Base-by-base conservation (phyloP, 768 basidiomycete genomes). In the Lactifluus echinatus region DNA sequence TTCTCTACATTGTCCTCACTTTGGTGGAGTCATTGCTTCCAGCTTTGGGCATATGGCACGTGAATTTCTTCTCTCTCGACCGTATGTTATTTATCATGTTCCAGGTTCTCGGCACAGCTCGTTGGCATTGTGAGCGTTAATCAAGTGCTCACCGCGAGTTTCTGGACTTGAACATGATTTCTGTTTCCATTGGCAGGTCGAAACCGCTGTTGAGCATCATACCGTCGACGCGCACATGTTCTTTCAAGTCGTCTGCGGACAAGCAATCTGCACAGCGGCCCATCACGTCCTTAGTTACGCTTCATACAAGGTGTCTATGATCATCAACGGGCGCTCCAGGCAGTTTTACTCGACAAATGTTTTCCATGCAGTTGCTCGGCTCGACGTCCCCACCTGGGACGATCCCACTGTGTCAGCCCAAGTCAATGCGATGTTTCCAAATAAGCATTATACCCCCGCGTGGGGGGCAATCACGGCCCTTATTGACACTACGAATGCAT, bases 361-460 rank as follows among this genome's bases (percentile, higher is more conserved):
- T 53, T 89, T 88, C 68, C 74, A 73, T 23, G 82, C 84, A 8
- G 77, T 85, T 67, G 81, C 79, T 26, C 79, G 88, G 8, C 76
- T 91, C 43, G 88, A 91, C 66, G 75, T 89, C 2, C 86, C 87
- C 3, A 88, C 88, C 0, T 89, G 80, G 59, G 78, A 84, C 52
- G 85, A 89, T 67, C 75, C 83, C 7, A 76, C 77, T 4, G 73
- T 89, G 6, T 81, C 83, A 60, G 73, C 79, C 21, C 87, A 87
- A 61, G 71, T 90, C 23, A 80, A 85, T 51, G 68, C 78, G 31
- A 73, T 77, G 23, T 71, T 75, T 53, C 68, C 75, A 69, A 71
- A n/a, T n/a, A n/a, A n/a, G n/a, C 57, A 40, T 19, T 50, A 72
- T 7, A 78, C 73, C 50, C 74, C 84, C 47, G 82, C 83, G 8